Percentiles rank a stretch among this genome's conserved stretches.
Evolutionary conservation across 1,139 yeast species (phyloP).

Genomic region (Lodderomyces pseudojiufengensis): DNA sequence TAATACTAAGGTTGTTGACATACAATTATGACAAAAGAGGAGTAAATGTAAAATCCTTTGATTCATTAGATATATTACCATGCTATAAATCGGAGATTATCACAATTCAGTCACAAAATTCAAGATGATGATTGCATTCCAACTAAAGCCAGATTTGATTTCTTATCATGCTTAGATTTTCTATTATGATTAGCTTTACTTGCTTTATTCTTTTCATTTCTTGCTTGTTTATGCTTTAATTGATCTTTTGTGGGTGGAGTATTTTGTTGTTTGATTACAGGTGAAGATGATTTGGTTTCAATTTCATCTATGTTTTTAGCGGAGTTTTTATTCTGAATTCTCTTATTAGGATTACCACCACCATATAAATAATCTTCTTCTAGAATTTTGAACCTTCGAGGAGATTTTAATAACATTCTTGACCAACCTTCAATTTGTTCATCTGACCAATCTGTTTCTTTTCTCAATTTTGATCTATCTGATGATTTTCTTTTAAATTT

Average conservation of each 20-base stretch:
- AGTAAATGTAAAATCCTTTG: no score
- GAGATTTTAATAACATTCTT: conserved; percentile 64
- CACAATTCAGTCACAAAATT: no score
- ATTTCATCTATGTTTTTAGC: not conserved
- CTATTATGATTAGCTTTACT: conserved; percentile 61
- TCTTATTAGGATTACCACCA: conserved; percentile 30
- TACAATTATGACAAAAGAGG: no score
- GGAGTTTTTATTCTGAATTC: not conserved
- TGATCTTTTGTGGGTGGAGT: conserved; percentile 7
- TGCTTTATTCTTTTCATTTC: conserved; percentile 56
- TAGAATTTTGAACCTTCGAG: conserved; percentile 53
- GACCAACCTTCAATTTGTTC: conserved; percentile 96
- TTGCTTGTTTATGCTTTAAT: conserved; percentile 23
- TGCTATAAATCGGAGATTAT: no score
- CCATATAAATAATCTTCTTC: conserved; percentile 58
- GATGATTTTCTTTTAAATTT: conserved; percentile 49
- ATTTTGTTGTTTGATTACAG: conserved; percentile 1
- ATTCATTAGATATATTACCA: no score
- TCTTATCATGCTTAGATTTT: conserved; percentile 57
- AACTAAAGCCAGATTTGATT: conserved; percentile 58
- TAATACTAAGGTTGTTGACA: no score
- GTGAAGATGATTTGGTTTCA: not conserved
- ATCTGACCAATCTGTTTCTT: conserved; percentile 66
- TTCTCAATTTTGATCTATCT: conserved; percentile 50
- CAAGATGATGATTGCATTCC: conserved; percentile 12